Base-by-base conservation (phyloP, 345 rosid genomes). In the Schrenkiella parvula region DNA sequence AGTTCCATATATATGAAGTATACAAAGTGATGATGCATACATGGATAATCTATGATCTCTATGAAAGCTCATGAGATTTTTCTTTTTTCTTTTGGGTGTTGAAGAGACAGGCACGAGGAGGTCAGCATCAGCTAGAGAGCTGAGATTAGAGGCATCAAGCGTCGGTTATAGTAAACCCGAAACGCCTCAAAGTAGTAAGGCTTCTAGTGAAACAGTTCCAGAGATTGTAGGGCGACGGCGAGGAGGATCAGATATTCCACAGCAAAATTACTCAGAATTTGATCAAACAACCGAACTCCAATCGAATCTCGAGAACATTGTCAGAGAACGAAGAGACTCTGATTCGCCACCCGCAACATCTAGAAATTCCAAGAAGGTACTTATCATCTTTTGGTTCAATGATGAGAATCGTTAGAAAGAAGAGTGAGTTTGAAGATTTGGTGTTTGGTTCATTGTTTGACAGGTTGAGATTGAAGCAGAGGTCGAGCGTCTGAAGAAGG, bases 401-500 rank as follows among this genome's bases (percentile, higher is more conserved):
- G 26, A 37, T 39, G 28, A 64, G 57, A 64, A 29, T 15, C 26
- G 8, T 15, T 25, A 23, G 8, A 64, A 25, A 29, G 15, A 42
- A 31, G 25, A 18, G 0, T 46, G 47, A 66, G 62, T 18, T 38
- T 50, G 6, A 58, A 29, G 15, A 21, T 46, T 23, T 26, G 18
- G 32, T 58, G 23, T 53, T 50, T 58, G 53, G 48, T 67, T 78
- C 70, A 72, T 50, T 58, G 53, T 57, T 67, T 78, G 72, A 72
- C 79, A 82, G 90, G 84, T 79, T 35, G 77, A 83, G 76, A 82
- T 80, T 53, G 82, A 82, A 70, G 75, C 71, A 60, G 96, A 90
- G 81, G 73, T 92, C 14, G 87, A 82, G 38, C 83, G 79, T 80
- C 77, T 92, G 61, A 85, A 84, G 80, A 78, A 41, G 37, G 93